A percentile compares a stretch with the other conserved stretches of the same genome.
Evolutionary conservation across 2,329 filamentous ascomycete genomes (phyloP).

Genomic region (Fusarium stilboides): DNA sequence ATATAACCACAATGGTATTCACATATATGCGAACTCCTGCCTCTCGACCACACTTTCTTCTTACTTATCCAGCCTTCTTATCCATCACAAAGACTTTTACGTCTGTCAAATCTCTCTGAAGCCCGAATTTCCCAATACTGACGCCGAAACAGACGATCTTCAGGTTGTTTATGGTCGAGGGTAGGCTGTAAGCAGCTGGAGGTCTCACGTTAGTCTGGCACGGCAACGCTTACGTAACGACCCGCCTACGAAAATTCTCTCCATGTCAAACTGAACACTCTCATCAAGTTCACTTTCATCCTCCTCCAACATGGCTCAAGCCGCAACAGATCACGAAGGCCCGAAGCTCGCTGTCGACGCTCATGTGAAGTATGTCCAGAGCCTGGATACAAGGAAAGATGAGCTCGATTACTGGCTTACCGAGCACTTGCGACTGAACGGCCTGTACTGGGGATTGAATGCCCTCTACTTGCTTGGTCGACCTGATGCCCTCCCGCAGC

Average conservation of each 20-base stretch:
- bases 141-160: background rate
- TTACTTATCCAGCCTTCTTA: background rate
- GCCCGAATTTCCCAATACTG: background rate
- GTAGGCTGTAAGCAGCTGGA: conserved; percentile 3
- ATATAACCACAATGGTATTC: too few species aligned
- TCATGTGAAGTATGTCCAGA: conserved; percentile 94
- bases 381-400: conserved; percentile 91
- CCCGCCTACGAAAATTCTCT: conserved; percentile 36
- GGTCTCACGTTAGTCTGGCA: conserved; percentile 6
- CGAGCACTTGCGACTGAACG: conserved; percentile 94
- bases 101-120: background rate
- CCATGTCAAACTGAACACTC: conserved; percentile 14
- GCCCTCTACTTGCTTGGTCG: conserved; percentile 87
- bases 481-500: conserved; percentile 84
- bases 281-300: conserved; percentile 15
- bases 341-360: conserved; percentile 66
- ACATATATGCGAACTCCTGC: too few species aligned
- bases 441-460: conserved; percentile 95
- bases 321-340: conserved; percentile 53
- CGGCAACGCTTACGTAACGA: conserved; percentile 41
- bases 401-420: conserved; percentile 98
- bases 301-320: conserved; percentile 52
- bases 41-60: too few species aligned
- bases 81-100: background rate
- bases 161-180: conserved; percentile 10